phyloP scores from a whole-genome alignment of 2,329 filamentous ascomycete species.

The Paraphoma sp. region DNA sequence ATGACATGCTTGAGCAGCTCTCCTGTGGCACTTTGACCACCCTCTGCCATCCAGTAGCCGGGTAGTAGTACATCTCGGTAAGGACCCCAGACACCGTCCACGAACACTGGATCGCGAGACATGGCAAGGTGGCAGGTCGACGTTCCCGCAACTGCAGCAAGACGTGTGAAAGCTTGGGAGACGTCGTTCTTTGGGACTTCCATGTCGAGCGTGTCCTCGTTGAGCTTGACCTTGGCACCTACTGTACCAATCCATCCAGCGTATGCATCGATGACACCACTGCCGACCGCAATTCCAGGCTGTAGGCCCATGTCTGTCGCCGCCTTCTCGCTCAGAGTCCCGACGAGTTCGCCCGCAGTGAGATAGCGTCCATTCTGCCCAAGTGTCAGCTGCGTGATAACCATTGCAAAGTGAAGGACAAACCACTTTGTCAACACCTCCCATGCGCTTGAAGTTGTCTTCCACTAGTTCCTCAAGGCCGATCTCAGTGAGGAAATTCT shows the following conservation, averaged over 20 bases:
- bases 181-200: conserved; percentile 79
- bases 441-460: conserved; percentile 91
- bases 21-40: conserved; percentile 94
- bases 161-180: conserved; percentile 88
- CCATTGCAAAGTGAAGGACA: conserved; percentile 49
- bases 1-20: conserved; percentile 93
- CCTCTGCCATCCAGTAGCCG: conserved; percentile 95
- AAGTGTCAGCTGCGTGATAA: conserved; percentile 37
- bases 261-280: conserved; percentile 97
- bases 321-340: conserved; percentile 82
- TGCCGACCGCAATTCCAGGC: conserved; percentile 88
- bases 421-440: conserved; percentile 94
- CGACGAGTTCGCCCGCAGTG: conserved; percentile 90
- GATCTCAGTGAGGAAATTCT: conserved; percentile 87
- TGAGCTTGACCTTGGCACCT: conserved; percentile 89
- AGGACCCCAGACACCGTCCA: conserved; percentile 94
- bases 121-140: conserved; percentile 98
- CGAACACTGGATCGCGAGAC: conserved; percentile 91
- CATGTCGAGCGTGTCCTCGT: conserved; percentile 70
- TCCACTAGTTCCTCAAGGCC: conserved; percentile 84
- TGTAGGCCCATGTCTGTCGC: conserved; percentile 83
- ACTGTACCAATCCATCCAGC: conserved; percentile 99
- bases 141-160: conserved; percentile 93
- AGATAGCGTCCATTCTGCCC: conserved; percentile 92
- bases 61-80: conserved; percentile 94